phyloP scores from a whole-genome alignment of 441 rosid genomes.

The Pelargonium fulgidum region DNA sequence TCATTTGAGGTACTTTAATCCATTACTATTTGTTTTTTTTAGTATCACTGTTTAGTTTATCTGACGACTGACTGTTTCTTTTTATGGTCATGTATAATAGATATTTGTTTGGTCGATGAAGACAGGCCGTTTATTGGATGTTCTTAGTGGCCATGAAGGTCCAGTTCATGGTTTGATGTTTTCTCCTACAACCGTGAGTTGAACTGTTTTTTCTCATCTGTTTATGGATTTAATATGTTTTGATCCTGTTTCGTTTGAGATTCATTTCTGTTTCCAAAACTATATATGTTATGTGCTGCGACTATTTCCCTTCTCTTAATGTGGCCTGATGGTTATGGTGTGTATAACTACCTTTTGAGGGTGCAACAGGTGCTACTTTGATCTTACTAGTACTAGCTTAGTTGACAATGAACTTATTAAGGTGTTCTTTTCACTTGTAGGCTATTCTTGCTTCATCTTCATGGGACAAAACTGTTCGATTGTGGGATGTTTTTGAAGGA shows the following conservation, averaged over 20 bases:
- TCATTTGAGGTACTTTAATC: constrained; percentile 71
- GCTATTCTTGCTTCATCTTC: constrained; percentile 92
- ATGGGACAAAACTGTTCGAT: constrained; percentile 85
- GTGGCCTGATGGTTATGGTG: background rate
- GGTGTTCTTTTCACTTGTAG: constrained; percentile 30
- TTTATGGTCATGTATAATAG: constrained; percentile 31
- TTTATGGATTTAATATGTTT: constrained; percentile 1
- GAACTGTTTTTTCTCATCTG: constrained; percentile 11
- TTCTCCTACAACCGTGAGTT: constrained; percentile 78
- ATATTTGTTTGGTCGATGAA: constrained; percentile 99
- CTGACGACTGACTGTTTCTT: constrained; percentile 16
- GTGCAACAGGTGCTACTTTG: background rate
- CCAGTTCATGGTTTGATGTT: constrained; percentile 91
- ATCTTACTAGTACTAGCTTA: background rate
- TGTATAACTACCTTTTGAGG: background rate
- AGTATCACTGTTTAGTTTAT: constrained; percentile 10
- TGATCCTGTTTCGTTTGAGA: constrained; percentile 1
- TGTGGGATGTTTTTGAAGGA: constrained; percentile 95
- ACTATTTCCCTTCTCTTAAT: background rate
- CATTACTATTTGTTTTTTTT: constrained; percentile 9
- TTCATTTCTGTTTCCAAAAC: constrained; percentile 8
- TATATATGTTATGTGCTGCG: background rate
- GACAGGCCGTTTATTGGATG: constrained; percentile 86
- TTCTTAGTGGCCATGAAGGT: constrained; percentile 93
- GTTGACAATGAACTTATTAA: constrained; percentile 5